Base-by-base conservation (phyloP, 2,329 filamentous ascomycete genomes). In the Penicillium sp. region DNA sequence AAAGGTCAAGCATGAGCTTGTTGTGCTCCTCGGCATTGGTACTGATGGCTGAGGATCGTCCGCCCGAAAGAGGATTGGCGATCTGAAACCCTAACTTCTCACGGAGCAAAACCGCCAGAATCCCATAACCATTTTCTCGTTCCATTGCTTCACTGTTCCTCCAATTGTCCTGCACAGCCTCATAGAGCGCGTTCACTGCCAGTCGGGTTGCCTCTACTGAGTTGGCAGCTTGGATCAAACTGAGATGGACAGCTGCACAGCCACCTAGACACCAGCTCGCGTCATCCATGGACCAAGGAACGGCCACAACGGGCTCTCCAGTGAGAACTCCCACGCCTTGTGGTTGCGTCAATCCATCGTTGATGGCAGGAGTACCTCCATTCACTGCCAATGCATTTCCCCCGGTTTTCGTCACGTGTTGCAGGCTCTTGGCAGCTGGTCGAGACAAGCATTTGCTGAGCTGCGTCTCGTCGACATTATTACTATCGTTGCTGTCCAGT, bases 131-230 rank as follows among this genome's bases (percentile, higher is more conserved):
- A 57, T 94, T 93, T 50, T 95, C 90, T 60, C 88, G 84, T 67
- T 98, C 93, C 86, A 98, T 96, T 26, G 93, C 90, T 66, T 98
- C 94, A 57, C 93, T 97, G 57, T 97, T 97, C 54, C 93, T 82
- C 93, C 94, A 98, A 64, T 87, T 97, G 54, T 87, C 85, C 56
- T 87, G 85, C 43, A 96, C 86, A 51, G 88, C 88, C 55, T 87
- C 82, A 53, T 96, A 90, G 26, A 95, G 76, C 60, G 94, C 86
- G 60, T 94, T 83, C 2, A 94, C 83, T 1, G 90, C 84, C 46
- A 87, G 80, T 8, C 90, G 72, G 27, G 90, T 82, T 39, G 84
- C 83, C 42, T 90, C 82, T 6, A 81, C 76, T 0, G 82, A 84
- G 3, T 77, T 76, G 1, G 93, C 85, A 32, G 84, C 78, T 63